These are phyloP conservation scores for Polytrichum formosum DNA, from an alignment of 225 moss, liverwort and hornwort genomes.

Conservation along the genomic window DNA sequence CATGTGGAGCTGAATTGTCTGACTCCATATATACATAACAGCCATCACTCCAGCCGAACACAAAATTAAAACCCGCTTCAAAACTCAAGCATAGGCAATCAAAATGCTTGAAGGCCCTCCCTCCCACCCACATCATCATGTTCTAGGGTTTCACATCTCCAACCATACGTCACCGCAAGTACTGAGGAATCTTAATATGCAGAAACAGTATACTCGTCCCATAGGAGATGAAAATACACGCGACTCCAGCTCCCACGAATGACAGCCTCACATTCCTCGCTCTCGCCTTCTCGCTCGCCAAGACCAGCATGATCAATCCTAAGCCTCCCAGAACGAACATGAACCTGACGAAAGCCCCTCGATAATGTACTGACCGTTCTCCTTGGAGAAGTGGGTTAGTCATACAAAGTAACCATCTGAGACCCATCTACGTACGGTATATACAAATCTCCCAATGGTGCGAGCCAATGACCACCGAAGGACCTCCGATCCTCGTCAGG, in stretches of 20 bases:
- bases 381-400: no score
- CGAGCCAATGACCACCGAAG: no score
- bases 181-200: constrained; percentile 91
- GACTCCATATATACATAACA: no score
- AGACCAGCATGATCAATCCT: constrained; percentile 83
- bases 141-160: background rate
- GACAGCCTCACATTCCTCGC: constrained; percentile 84
- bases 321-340: constrained; percentile 94
- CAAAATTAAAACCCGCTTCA: no score
- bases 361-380: constrained; percentile 88
- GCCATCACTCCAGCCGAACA: no score
- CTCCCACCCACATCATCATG: background rate
- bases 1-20: no score
- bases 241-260: constrained; percentile 72
- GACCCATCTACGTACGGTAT: no score
- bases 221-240: constrained; percentile 74
- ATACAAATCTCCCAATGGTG: no score
- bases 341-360: constrained; percentile 90
- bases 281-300: constrained; percentile 73
- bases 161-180: constrained; percentile 45
- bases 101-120: background rate
- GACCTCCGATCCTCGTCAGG: no score
- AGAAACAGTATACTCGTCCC: constrained; percentile 93
- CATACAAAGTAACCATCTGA: no score
- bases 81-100: background rate